Base-by-base conservation (phyloP, 306 rosid genomes). In the Vicia sativa region DNA sequence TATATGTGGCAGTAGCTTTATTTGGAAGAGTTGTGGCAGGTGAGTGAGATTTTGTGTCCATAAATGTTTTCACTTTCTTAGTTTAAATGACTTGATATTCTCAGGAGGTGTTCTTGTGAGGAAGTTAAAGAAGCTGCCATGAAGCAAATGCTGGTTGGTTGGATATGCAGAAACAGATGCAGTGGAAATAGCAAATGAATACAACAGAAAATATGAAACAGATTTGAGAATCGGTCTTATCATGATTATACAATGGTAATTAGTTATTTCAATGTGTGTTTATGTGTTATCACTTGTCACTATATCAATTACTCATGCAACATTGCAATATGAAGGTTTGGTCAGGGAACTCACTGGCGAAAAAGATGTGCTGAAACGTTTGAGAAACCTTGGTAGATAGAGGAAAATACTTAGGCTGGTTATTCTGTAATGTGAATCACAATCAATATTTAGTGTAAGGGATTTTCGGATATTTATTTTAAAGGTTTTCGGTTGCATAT, bases 181-280 rank as follows among this genome's bases (percentile, higher is more conserved):
- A 1, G 46, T 50, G 26, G 87, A 87, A 52, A 60, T 67, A 18
- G 95, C 96, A 29, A 54, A 19, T 35, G 85, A 88, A 37, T 93
- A 88, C 77, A 93, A 88, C 78, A 48, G 52, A 78, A 83, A 21
- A 16, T 93, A 96, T 95, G 90, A 83, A 45, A 82, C 82, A 28
- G 43, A 70, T 79, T 71, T 88, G 83, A 77, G 75, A 77, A 81
- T 88, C 42, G 96, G 97, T 25, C 59, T 15, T 37, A 87, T 64
- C 87, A 96, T 16, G 69, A 88, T 75, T 90, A 90, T 69, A 77
- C 98, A 90, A 93, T 19, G 88, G 98, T 90, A 86, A 78, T 18
- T 35, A 9, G 48, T 70, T 68, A 39, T 37, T 60, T 54, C 26
- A 34, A 15, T 34, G 9, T 34, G 38, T 34, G 38, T 34, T 34